A percentile compares a stretch with the other conserved stretches of the same genome.
Conservation (phyloP, 352 stramenopile genomes). For the Elongisporangium prolatum region DNA sequence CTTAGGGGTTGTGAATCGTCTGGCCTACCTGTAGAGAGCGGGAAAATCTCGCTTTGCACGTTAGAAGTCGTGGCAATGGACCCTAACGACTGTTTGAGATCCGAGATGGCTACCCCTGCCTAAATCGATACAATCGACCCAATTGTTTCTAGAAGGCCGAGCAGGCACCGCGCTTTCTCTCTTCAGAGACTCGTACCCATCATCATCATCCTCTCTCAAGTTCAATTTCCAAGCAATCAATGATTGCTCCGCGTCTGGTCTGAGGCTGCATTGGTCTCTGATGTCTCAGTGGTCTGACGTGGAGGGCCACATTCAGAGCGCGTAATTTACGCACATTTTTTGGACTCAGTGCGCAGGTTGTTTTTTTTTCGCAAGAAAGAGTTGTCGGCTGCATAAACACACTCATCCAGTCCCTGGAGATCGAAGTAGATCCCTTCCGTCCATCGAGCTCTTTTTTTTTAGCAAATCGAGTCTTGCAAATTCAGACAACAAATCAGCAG, state of each 20-base stretch:
- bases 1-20: background rate
- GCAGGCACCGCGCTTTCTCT: background rate
- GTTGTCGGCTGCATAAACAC: background rate
- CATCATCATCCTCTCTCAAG: background rate
- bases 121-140: background rate
- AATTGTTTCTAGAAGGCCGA: background rate
- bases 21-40: background rate
- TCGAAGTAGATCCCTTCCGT: background rate
- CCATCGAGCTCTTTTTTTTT: too few relatives aligned
- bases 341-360: background rate
- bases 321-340: background rate
- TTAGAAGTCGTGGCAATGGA: background rate
- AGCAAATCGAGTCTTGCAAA: too few relatives aligned
- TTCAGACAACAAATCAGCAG: too few relatives aligned
- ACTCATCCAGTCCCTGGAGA: background rate
- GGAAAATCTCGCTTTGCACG: background rate
- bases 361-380: background rate
- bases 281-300: background rate
- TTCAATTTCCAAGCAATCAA: background rate
- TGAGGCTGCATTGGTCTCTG: background rate
- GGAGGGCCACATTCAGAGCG: background rate
- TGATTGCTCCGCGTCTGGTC: background rate
- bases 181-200: background rate
- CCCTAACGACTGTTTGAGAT: background rate
- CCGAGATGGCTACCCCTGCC: background rate